Conservation (phyloP, 2,329 filamentous ascomycete genomes). For the Coniochaeta sp. region DNA sequence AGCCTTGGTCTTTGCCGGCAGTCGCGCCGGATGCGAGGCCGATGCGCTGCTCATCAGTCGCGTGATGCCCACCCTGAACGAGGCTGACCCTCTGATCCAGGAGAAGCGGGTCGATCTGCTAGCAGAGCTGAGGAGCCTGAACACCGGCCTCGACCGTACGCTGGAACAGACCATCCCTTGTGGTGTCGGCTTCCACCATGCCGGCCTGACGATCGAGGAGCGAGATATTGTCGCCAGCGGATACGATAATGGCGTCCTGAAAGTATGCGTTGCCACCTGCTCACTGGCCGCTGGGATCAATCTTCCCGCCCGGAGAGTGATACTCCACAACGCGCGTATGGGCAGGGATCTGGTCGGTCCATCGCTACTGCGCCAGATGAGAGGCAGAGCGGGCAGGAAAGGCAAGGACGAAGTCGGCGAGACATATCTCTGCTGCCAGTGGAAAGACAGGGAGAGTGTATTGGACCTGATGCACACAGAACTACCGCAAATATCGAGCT, state of each 20-base stretch:
- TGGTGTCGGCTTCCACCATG: constrained; percentile 72
- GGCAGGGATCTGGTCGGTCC: constrained; percentile 70
- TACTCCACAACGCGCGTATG: constrained; percentile 69
- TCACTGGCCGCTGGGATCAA: constrained; percentile 81
- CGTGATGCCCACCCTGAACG: constrained; percentile 47
- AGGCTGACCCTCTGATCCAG: constrained; percentile 38
- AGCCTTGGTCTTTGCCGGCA: constrained; percentile 67
- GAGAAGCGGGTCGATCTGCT: constrained; percentile 58
- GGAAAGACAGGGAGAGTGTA: constrained; percentile 61
- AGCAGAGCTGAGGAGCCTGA: constrained; percentile 57
- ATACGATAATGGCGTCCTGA: constrained; percentile 61
- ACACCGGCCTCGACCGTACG: constrained; percentile 57
- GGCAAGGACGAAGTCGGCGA: constrained; percentile 73
- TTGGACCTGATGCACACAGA: constrained; percentile 66
- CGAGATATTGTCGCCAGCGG: constrained; percentile 63
- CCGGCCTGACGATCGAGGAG: constrained; percentile 67
- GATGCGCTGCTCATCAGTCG: constrained; percentile 62
- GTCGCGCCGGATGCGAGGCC: constrained; percentile 58
- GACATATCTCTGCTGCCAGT: constrained; percentile 68
- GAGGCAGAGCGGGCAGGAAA: constrained; percentile 69
- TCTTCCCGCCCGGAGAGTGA: constrained; percentile 64
- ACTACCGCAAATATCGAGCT: constrained; percentile 62
- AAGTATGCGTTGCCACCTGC: constrained; percentile 69
- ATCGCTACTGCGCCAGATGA: constrained; percentile 75
- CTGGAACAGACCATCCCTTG: constrained; percentile 56